phyloP scores from a whole-genome alignment of 805 yeast species.

The Peterozyma xylosa region DNA sequence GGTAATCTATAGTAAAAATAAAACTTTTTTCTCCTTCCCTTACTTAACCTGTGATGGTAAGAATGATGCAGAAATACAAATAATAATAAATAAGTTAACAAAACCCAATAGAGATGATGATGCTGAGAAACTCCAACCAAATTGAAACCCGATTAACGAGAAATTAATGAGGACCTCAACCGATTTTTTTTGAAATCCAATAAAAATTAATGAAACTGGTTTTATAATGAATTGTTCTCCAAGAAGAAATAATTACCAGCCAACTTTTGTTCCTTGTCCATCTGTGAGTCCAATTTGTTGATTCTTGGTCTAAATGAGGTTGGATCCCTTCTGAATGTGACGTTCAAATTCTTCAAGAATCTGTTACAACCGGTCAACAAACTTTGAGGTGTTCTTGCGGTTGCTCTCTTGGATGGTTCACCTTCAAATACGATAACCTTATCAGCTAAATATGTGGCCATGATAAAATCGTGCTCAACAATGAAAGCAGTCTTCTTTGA shows the following conservation, averaged over 20 bases:
- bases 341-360: slow-evolving; percentile 94
- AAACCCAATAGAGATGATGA: no score
- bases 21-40: no score
- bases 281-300: slow-evolving; percentile 94
- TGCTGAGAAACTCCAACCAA: no score
- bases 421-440: slow-evolving; percentile 98
- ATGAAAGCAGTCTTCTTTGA: slow-evolving; percentile 98
- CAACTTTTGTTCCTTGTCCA: slow-evolving; percentile 96
- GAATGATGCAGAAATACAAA: no score
- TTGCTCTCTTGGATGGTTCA: slow-evolving; percentile 76
- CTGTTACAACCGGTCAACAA: slow-evolving; percentile 95
- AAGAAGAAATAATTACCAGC: slow-evolving; percentile 94
- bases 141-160: no score
- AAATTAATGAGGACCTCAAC: no score
- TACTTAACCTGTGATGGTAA: no score
- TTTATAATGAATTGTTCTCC: slow-evolving; percentile 50
- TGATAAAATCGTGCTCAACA: slow-evolving; percentile 99
- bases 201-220: neutral
- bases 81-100: no score
- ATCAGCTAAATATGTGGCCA: slow-evolving; percentile 99
- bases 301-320: slow-evolving; percentile 97
- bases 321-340: slow-evolving; percentile 99
- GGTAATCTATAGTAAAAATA: no score
- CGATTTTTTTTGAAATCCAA: no score
- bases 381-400: slow-evolving; percentile 86